Conservation (phyloP, 1,139 yeast genomes). For the Candida anutae region DNA sequence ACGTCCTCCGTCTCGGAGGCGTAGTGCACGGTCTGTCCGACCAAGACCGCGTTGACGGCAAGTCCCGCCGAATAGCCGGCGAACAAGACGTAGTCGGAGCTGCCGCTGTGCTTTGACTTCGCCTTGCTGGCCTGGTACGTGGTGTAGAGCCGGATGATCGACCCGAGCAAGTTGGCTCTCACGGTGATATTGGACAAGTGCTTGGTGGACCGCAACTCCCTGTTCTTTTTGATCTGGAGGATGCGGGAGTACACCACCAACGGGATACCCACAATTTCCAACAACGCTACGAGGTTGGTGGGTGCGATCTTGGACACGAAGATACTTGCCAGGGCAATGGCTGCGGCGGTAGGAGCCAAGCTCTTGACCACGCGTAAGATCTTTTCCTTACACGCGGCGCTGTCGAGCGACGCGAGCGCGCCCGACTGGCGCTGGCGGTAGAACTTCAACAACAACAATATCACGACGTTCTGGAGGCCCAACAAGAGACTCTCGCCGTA, state of each 20-base stretch:
- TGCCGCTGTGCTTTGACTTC: slow-evolving; percentile 5
- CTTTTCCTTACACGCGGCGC: slow-evolving; percentile 9
- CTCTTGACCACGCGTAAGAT: slow-evolving; percentile 3
- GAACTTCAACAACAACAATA: slow-evolving; percentile 30
- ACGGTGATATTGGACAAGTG: slow-evolving; percentile 49
- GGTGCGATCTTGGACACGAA: slow-evolving; percentile 30
- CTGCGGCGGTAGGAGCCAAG: slow-evolving; percentile 5
- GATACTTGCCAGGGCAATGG: slow-evolving; percentile 9
- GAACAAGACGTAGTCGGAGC: slow-evolving; percentile 15
- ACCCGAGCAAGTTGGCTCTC: slow-evolving; percentile 47
- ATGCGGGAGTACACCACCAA: slow-evolving; percentile 44
- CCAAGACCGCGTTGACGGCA: slow-evolving; percentile 15
- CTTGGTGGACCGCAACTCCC: slow-evolving; percentile 41
- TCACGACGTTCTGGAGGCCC: slow-evolving; percentile 33
- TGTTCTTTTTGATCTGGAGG: slow-evolving; percentile 48
- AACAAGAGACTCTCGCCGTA: slow-evolving; percentile 38
- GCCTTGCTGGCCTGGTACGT: slow-evolving; percentile 26
- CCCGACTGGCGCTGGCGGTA: slow-evolving; percentile 22
- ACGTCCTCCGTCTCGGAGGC: no score
- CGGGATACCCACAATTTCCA: slow-evolving; percentile 50
- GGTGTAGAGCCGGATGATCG: slow-evolving; percentile 51
- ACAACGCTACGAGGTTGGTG: slow-evolving; percentile 17
- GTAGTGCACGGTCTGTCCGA: slow-evolving; percentile 10
- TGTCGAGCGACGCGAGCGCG: slow-evolving; percentile 9
- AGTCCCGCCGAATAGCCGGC: slow-evolving; percentile 17